Percentiles rank a stretch among this genome's conserved stretches.
These are phyloP conservation scores for Cladophialophora carrionii DNA, from an alignment of 2,329 filamentous ascomycete species.

Conservation along the genomic window DNA sequence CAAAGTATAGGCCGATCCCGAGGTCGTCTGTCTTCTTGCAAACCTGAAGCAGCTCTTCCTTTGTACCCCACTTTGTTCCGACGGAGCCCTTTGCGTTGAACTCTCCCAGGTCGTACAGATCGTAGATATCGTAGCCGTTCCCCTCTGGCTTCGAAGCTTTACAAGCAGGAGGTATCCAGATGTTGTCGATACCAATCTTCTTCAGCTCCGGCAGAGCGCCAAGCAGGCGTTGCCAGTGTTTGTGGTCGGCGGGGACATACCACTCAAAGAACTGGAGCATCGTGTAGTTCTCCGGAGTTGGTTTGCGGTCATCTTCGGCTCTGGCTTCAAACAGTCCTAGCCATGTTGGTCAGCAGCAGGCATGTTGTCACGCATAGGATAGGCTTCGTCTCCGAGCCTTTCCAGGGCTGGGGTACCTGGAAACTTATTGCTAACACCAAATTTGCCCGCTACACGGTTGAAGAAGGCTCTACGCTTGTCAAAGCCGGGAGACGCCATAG, in stretches of 20 bases:
- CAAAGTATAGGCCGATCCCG: conserved; percentile 58
- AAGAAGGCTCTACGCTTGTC: conserved; percentile 23
- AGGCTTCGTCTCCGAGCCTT: neutral
- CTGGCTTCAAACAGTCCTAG: conserved; percentile 7
- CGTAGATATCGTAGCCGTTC: conserved; percentile 67
- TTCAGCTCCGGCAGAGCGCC: conserved; percentile 56
- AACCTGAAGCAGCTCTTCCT: conserved; percentile 52
- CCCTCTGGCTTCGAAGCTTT: conserved; percentile 61
- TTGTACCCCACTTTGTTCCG: conserved; percentile 65
- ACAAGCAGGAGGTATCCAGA: conserved; percentile 67
- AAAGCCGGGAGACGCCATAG: conserved; percentile 10
- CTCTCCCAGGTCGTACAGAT: conserved; percentile 66
- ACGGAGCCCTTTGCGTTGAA: conserved; percentile 64
- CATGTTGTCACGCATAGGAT: neutral
- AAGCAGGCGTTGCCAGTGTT: conserved; percentile 60
- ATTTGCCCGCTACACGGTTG: conserved; percentile 17
- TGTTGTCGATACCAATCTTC: conserved; percentile 58
- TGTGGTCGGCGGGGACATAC: conserved; percentile 62
- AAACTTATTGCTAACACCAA: conserved; percentile 15
- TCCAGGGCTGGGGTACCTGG: conserved; percentile 20
- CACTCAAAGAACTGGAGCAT: conserved; percentile 69
- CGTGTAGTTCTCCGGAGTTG: conserved; percentile 36
- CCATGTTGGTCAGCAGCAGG: neutral
- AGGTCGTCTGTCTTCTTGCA: conserved; percentile 36
- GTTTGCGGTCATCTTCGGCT: conserved; percentile 14